Evolutionary conservation across 257 asterid species (phyloP), one percentile per base, ranked within the genome.

Genomic region (Datura wrightii): DNA sequence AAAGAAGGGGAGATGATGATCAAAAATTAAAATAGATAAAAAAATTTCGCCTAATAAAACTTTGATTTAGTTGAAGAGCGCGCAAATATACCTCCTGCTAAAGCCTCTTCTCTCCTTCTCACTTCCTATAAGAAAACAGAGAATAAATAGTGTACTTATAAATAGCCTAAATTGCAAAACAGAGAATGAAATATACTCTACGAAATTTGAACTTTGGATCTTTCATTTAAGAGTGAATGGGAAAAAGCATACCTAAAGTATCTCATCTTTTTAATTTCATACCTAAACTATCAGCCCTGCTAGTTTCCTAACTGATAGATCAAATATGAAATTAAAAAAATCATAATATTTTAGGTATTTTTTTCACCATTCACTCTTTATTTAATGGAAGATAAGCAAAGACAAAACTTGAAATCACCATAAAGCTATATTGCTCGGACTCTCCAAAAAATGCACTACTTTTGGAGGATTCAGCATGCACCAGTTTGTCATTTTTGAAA

Each of bases 101-200:
- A 83, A 59, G 90, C 93, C 54, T 92, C 97, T 91, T 95, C 98
- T 90, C 86, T 94, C 91, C 96, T 93, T 90, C 90, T 92, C 70
- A 95, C 89, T 80, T 94, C 98, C 98, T 95, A 84, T 83, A 89
- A 13, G 89, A 72, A 63, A 87, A 85, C 83, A 81, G 48, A 80
- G 24, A 79, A 84, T 83, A 55, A 85, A 44, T 83, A 71, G 66
- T 55, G 34, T 24, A 24, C 31, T 24, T 52, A 62, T 6, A 31
- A 60, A 80, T 84, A 48, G 54, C 63, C 80, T 58, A 59, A 84
- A 87, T 60, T 60, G 41, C 56, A 63, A 87, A 56, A 56, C 2
- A 24, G 31, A 24, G 31, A 15, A 58, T 58, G 10, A 58, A 58
- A 58, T 6, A 8, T 58, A 31, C 11, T 63, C 5, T 4, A 62